Percentiles rank a stretch among this genome's conserved stretches.
Evolutionary conservation across 768 basidiomycete species (phyloP).

Genomic region (Tricholoma bakamatsutake): DNA sequence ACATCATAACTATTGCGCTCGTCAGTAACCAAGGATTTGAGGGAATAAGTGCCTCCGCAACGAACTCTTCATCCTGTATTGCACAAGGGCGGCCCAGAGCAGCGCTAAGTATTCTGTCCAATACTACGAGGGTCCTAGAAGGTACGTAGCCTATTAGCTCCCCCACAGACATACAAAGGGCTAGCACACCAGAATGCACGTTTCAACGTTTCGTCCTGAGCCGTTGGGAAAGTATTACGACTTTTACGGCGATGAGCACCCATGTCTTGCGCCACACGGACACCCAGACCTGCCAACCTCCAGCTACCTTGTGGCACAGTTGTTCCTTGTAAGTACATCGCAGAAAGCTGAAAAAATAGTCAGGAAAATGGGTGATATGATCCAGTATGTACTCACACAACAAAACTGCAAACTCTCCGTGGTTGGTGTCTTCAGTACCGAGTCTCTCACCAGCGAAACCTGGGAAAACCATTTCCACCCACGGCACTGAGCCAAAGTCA

Average conservation of each 20-base stretch:
- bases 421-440: conserved; percentile 50
- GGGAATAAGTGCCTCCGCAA: conserved; percentile 5
- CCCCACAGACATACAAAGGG: conserved; percentile 8
- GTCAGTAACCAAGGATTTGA: not conserved
- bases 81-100: conserved; percentile 68
- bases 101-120: conserved; percentile 47
- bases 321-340: conserved; percentile 48
- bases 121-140: conserved; percentile 44
- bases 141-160: not conserved
- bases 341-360: conserved; percentile 34
- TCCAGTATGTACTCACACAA: conserved; percentile 35
- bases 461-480: conserved; percentile 68
- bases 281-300: conserved; percentile 63
- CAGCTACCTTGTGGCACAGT: conserved; percentile 62
- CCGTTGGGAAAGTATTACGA: conserved; percentile 26
- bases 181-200: conserved; percentile 53
- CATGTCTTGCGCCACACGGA: conserved; percentile 76
- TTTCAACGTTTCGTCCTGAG: conserved; percentile 73
- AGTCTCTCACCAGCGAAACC: conserved; percentile 54
- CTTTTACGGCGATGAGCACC: conserved; percentile 55
- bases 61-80: conserved; percentile 77
- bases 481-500: conserved; percentile 35
- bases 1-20: conserved; percentile 55
- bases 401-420: conserved; percentile 74
- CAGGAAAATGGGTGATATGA: not conserved